Base-by-base conservation (phyloP, 192 early-diverging fungal species). In the Podochytrium sp. region DNA sequence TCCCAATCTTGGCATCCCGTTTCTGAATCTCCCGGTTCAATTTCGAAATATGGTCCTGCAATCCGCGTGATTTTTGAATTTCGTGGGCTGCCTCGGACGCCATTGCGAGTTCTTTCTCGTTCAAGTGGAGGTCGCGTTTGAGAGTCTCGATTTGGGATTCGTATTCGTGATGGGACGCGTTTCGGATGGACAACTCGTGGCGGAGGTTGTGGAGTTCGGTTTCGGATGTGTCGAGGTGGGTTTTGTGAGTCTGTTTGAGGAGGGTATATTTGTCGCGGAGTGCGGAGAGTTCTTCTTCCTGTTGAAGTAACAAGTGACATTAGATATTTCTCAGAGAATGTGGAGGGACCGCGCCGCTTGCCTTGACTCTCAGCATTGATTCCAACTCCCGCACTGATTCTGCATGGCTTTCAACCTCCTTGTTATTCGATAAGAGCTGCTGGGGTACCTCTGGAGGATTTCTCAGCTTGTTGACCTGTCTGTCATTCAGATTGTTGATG, bases 1-100 rank as follows among this genome's bases (percentile, higher is more conserved):
- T 78, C 12, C 32, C 49, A n/a, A 84, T 79, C 30, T 74, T 65
- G 6, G 14, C 10, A 0, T 79, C 62, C 42, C 76, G 77, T 14
- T 64, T 42, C 1, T 64, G 59, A 42, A 78, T 25, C 30, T 78
- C 77, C 29, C 55, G 33, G 12, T 73, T 40, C 27, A 82, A 60
- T n/a, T 65, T 34, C 1, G 70, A 53, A 27, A 75, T 25, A 7
- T 75, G 47, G 25, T 69, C 63, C 30, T 74, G 47, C 38, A 65
- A 38, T 32, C 71, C 50, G 25, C 66, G 39, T 49, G 61, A 62
- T n/a, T 32, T 42, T 27, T 72, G 33, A 27, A 62, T 73, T 61
- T 77, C 61, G 12, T 58, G 12, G 6, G 47, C 37, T 16, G 65
- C 30, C 25, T 70, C 53, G 2, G 64, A 32, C 27, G 74, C 55